A percentile compares a stretch with the other conserved stretches of the same genome.
Conservation (phyloP, 768 basidiomycete genomes). For the Leccinum subgranulosum region DNA sequence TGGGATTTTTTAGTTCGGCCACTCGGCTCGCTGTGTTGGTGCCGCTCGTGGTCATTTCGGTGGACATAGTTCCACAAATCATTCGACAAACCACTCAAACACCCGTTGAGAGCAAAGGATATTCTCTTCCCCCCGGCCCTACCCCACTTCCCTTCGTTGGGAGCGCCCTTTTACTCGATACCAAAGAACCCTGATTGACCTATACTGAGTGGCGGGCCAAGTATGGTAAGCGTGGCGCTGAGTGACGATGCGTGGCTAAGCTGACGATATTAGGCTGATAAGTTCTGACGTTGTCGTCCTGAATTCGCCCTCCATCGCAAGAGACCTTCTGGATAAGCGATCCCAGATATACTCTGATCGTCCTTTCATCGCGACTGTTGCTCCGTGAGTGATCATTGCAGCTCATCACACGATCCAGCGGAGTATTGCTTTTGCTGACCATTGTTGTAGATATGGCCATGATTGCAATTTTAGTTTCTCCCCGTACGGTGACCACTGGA, state of each 20-base stretch:
- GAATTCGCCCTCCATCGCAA: slow-evolving; percentile 38
- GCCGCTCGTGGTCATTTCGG: neutral
- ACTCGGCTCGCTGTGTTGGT: neutral
- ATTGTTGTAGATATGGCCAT: neutral
- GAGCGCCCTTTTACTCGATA: neutral
- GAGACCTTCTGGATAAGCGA: slow-evolving; percentile 45
- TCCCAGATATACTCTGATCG: slow-evolving; percentile 41
- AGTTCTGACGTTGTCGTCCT: slow-evolving; percentile 42
- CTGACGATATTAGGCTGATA: slow-evolving; percentile 34
- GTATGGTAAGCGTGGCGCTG: neutral
- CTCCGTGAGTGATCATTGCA: slow-evolving; percentile 1
- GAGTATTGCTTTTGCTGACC: no score
- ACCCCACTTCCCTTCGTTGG: neutral
- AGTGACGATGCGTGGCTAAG: neutral
- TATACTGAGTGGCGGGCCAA: slow-evolving; percentile 4
- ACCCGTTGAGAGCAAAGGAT: neutral
- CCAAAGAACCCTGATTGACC: slow-evolving; percentile 2
- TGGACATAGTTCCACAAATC: neutral
- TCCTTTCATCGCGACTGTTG: slow-evolving; percentile 5
- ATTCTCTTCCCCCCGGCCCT: slow-evolving; percentile 9
- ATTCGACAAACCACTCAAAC: neutral
- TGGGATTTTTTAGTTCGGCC: neutral
- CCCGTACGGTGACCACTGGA: slow-evolving; percentile 4
- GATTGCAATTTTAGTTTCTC: neutral
- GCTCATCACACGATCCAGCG: neutral